Evolutionary conservation across 257 asterid genomes (phyloP), one percentile per base, ranked within the genome.

Genomic region (Paraleonurus japonicus): DNA sequence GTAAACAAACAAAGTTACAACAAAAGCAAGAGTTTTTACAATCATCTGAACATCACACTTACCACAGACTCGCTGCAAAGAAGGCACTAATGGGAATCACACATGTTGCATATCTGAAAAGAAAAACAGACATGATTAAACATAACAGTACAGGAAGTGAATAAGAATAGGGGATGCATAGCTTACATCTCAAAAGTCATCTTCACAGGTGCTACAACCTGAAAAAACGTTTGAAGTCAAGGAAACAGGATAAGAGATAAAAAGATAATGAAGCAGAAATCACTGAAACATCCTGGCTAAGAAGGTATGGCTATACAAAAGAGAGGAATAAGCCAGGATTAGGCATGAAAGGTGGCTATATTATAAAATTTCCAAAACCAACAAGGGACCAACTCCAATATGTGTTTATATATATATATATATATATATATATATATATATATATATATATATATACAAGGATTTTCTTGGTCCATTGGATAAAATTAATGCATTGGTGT

Each of bases 71-170:
- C 27, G 96, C 82, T 0, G 95, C 96, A 67, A 92, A 92, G 86
- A 92, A 92, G 26, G 98, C 98, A 75, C 98, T 90, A 61, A 95
- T 95, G 54, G 99, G 99, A 71, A 95, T 77, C 50, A 95, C 99
- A 74, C 98, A 90, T n/a, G 97, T 85, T 1, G 87, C 91, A 51
- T 95, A 95, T 87, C 99, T 95, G 99, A 83, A 83, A 58, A 80
- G 72, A 51, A 77, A 81, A 35, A 53, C 43, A 61, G 41, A 47
- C 13, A 28, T 50, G 13, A 53, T 53, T 19, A 53, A 19, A 53
- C 11, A 53, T 3, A 20, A 53, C 10, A 53, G 54, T 5, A 47
- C 54, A n/a, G 9, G 39, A 41, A 32, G 66, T 70, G 55, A 43
- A 57, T 63, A 78, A 65, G 50, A 73, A 76, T 47, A 54, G 58